Percentiles rank a stretch among this genome's conserved stretches.
Conservation (phyloP, 768 basidiomycete genomes). For the Russula earlei region DNA sequence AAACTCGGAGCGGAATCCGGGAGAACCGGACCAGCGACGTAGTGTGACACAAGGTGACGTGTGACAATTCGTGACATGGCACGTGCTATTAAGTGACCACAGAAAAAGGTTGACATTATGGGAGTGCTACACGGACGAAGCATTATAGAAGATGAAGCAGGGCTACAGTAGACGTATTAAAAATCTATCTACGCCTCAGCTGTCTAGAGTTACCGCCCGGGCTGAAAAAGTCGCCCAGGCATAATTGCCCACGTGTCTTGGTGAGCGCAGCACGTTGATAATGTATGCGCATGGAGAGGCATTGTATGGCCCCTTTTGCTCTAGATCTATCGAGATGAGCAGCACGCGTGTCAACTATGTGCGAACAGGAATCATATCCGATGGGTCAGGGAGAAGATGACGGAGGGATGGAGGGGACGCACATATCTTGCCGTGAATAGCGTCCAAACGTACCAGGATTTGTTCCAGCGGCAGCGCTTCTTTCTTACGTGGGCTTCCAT, state of each 20-base stretch:
- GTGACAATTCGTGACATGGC: too few relatives aligned
- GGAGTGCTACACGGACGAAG: too few relatives aligned
- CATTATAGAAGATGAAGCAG: constrained; percentile 19
- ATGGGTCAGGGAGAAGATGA: neutral
- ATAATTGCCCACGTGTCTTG: constrained; percentile 18
- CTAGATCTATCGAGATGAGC: constrained; percentile 69
- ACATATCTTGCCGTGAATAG: constrained; percentile 55
- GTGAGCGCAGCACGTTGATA: constrained; percentile 43
- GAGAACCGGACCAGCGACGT: neutral
- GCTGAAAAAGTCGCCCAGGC: constrained; percentile 11
- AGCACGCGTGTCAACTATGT: constrained; percentile 59
- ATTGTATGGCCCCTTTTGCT: constrained; percentile 59
- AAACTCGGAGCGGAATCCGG: too few relatives aligned
- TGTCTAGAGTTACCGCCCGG: constrained; percentile 1
- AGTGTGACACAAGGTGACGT: neutral
- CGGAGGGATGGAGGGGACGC: constrained; percentile 21
- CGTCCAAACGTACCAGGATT: constrained; percentile 40
- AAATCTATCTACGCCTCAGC: constrained; percentile 3
- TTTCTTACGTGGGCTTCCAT: constrained; percentile 25
- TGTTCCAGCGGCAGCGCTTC: constrained; percentile 39
- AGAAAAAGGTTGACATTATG: neutral
- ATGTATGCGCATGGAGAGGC: constrained; percentile 49
- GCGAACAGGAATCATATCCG: neutral
- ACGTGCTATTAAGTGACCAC: too few relatives aligned
- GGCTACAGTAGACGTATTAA: constrained; percentile 14